Conservation (phyloP, 352 stramenopile genomes). For the Phytophthora europaea region DNA sequence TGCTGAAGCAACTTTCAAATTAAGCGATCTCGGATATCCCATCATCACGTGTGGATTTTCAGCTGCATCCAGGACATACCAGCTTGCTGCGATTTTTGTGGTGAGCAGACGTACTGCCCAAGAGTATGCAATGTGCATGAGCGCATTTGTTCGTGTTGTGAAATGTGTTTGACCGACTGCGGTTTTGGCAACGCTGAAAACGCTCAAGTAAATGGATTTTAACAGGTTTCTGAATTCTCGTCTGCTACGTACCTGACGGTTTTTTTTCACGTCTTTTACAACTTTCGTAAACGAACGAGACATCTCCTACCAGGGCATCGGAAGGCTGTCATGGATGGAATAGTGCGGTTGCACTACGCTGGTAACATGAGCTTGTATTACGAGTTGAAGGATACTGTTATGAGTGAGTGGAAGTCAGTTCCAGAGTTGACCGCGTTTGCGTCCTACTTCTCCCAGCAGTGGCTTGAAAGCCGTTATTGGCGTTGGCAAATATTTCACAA, state of each 20-base stretch:
- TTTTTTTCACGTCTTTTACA: slow-evolving; percentile 10
- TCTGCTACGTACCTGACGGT: background rate
- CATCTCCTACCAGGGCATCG: background rate
- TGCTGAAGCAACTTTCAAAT: background rate
- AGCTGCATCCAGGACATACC: background rate
- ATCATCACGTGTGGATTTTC: background rate
- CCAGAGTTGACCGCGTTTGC: background rate
- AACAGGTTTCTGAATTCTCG: background rate
- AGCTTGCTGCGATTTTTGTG: background rate
- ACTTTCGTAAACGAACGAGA: slow-evolving; percentile 5
- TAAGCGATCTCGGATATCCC: background rate
- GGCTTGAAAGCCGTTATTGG: background rate
- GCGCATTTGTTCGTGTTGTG: background rate
- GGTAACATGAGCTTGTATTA: background rate
- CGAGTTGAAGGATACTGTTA: background rate
- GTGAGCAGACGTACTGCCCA: background rate
- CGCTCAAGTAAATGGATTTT: background rate
- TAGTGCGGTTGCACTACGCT: background rate
- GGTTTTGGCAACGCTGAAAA: background rate
- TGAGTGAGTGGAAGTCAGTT: background rate
- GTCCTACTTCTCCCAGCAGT: background rate
- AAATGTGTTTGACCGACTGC: background rate
- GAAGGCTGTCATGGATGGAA: background rate
- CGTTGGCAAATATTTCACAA: background rate
- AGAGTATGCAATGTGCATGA: slow-evolving; percentile 13